Percentiles rank a stretch among this genome's conserved stretches.
Conservation (phyloP, 176 grass and related monocot species). For the Elymus sibiricus region DNA sequence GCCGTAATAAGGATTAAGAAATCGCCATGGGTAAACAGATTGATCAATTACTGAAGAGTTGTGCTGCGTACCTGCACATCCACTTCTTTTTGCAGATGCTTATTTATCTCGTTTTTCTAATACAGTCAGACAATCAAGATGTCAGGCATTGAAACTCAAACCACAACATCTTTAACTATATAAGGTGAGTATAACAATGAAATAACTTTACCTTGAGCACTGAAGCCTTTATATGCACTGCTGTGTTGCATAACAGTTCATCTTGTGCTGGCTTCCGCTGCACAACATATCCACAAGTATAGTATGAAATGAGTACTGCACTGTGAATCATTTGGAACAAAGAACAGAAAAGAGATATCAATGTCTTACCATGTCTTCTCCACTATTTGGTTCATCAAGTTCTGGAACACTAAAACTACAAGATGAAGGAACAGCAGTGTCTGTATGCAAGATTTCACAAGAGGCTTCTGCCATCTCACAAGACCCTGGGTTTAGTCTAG, state of each 20-base stretch:
- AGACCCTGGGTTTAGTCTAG: slow-evolving; percentile 29
- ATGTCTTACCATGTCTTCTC: slow-evolving; percentile 21
- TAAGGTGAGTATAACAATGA: slow-evolving; percentile 1
- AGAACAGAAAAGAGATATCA: not conserved
- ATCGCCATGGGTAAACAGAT: not conserved
- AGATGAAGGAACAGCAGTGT: not conserved
- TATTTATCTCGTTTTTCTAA: slow-evolving; percentile 26
- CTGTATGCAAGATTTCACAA: not conserved
- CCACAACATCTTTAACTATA: not conserved
- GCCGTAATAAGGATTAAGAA: not conserved
- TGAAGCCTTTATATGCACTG: not conserved
- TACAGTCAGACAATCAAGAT: slow-evolving; percentile 5
- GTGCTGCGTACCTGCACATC: slow-evolving; percentile 33
- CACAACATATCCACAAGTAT: slow-evolving; percentile 14
- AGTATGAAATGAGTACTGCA: not conserved
- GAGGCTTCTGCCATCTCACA: slow-evolving; percentile 22
- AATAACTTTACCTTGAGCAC: slow-evolving; percentile 16
- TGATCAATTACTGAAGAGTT: slow-evolving; percentile 12
- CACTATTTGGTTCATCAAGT: not conserved
- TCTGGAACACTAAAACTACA: slow-evolving; percentile 18
- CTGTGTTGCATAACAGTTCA: not conserved
- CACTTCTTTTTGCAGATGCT: not conserved
- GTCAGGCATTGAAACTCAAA: slow-evolving; percentile 1
- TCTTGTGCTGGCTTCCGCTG: slow-evolving; percentile 16
- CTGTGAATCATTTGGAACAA: not conserved